A percentile compares a stretch with the other conserved stretches of the same genome.
Conservation (phyloP, 2,329 filamentous ascomycete species). For the Diaporthe destruens region DNA sequence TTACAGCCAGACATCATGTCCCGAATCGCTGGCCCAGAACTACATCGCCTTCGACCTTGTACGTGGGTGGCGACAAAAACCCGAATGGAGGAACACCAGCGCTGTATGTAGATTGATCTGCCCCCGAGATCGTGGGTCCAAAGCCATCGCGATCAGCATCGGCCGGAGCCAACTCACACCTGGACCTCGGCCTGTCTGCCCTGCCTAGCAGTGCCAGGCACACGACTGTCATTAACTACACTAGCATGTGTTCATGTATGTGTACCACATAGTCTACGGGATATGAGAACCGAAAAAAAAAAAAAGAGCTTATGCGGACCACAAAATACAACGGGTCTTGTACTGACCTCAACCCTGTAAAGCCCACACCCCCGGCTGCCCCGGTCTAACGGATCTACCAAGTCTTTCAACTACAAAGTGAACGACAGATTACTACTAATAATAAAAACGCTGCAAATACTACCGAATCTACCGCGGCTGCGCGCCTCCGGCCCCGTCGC, state of each 20-base stretch:
- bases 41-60: slow-evolving; percentile 1
- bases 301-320: slow-evolving; percentile 13
- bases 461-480: neutral
- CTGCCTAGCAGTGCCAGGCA: neutral
- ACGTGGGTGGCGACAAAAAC: slow-evolving; percentile 7
- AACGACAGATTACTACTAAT: neutral
- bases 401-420: neutral
- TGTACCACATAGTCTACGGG: neutral
- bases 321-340: slow-evolving; percentile 17
- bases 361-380: no score
- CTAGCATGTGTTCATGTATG: slow-evolving; percentile 14
- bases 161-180: neutral
- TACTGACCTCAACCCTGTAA: neutral
- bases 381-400: no score
- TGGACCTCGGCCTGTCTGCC: slow-evolving; percentile 20
- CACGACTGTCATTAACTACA: neutral
- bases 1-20: no score
- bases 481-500: neutral
- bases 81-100: slow-evolving; percentile 1
- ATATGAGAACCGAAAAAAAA: no score
- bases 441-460: no score
- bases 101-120: neutral
- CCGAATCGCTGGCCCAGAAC: neutral
- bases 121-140: slow-evolving; percentile 29
- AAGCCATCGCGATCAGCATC: slow-evolving; percentile 10